phyloP scores from a whole-genome alignment of 2,329 filamentous ascomycete species.

The Fusarium sp. region DNA sequence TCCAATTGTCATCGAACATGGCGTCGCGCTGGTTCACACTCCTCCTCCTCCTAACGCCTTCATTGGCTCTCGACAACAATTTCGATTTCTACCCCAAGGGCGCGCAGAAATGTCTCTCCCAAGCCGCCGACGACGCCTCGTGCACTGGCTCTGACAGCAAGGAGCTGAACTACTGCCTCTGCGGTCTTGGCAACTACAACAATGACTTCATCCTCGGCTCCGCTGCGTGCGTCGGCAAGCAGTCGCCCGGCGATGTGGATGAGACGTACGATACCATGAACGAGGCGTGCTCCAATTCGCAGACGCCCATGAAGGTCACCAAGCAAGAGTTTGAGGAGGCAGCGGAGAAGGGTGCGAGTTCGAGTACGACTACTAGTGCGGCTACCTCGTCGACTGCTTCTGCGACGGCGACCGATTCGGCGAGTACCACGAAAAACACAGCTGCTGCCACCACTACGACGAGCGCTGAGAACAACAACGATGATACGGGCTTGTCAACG shows the following conservation, averaged over 20 bases:
- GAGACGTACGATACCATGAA: constrained; percentile 56
- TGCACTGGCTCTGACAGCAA: constrained; percentile 53
- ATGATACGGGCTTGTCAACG: constrained; percentile 44
- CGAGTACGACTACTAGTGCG: not conserved
- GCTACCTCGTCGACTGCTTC: constrained; percentile 1
- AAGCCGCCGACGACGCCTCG: constrained; percentile 50
- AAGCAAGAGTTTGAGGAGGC: constrained; percentile 53
- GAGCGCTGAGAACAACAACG: not conserved
- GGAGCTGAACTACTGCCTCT: constrained; percentile 60
- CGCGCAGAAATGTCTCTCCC: constrained; percentile 53
- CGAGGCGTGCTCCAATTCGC: constrained; percentile 54
- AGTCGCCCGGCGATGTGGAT: constrained; percentile 48
- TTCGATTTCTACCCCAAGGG: constrained; percentile 48
- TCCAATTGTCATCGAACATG: constrained; percentile 33
- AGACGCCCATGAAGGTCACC: constrained; percentile 54
- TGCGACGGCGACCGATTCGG: not conserved
- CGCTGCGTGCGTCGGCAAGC: constrained; percentile 56
- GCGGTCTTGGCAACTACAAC: constrained; percentile 51
- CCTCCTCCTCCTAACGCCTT: constrained; percentile 37
- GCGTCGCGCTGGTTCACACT: constrained; percentile 46
- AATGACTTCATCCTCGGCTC: constrained; percentile 59
- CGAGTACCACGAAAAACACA: not conserved
- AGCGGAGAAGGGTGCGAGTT: constrained; percentile 15
- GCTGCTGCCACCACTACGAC: not conserved
- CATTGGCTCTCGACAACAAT: constrained; percentile 42